Evolutionary conservation across 192 early-diverging fungal genomes (phyloP), one percentile per base, ranked within the genome.

Genomic region (Gonapodya sp.): DNA sequence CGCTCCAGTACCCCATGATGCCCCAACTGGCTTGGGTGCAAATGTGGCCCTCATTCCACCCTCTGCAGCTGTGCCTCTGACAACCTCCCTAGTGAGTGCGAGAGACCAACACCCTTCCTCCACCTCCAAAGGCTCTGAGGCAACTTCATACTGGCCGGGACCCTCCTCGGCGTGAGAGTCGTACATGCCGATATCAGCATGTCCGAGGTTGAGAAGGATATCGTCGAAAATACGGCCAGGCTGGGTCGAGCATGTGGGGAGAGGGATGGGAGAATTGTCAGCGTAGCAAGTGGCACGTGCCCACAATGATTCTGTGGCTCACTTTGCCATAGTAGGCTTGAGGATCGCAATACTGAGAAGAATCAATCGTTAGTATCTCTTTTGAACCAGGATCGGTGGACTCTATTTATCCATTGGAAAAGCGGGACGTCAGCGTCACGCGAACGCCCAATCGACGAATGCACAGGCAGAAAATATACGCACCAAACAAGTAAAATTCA

Each of bases 71-170:
- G 46, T 64, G 8, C 75, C 75, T 16, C 34, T 16, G 75, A 77
- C 34, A 34, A 77, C 34, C 75, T 77, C 75, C 75, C 75, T 77
- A 33, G 75, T 77, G 30, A 77, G 75, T 2, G 34, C 34, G 30
- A 77, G 75, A 16, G 16, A 16, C 30, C 18, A 77, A 8, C 30
- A 18, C 30, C 8, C 18, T 33, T 77, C 30, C 18, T 16, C 2
- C 30, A 77, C 75, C 75, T 77, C 75, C 30, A 18, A 14, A 34
- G 75, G 75, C 30, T 77, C 75, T 33, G 75, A 32, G 18, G 75
- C 75, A 34, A 77, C 34, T 33, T 77, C 75, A 33, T 32, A 77
- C 75, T 77, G 75, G 18, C 75, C 75, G 30, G 75, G 75, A 16
- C 75, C 75, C 30, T 32, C 34, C 75, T 77, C 75, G 30, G 75